Base-by-base conservation (phyloP, 495 filamentous ascomycete genomes). In the Cladorrhinum samala region DNA sequence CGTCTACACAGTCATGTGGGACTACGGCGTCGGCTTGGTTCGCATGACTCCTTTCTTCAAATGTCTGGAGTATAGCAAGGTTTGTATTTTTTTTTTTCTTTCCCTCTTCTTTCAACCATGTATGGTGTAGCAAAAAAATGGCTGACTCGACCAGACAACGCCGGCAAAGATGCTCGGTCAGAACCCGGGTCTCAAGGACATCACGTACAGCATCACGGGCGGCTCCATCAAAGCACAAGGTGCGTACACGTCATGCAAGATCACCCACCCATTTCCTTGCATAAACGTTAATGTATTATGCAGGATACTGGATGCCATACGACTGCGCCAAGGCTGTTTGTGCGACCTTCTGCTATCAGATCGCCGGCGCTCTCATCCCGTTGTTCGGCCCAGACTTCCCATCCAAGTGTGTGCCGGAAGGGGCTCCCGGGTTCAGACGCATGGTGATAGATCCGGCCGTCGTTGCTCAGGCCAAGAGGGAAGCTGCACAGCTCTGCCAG, bases 261-360 rank as follows among this genome's bases (percentile, higher is more conserved):
- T 20, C n/a, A n/a, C n/a, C n/a, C n/a, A n/a, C n/a, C n/a, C n/a
- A 9, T n/a, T 14, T 9, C 6, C 24, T 11, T 8, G 2, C 8
- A 40, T 2, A 13, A 18, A 20, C 53, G 47, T 52, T 60, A 6
- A 60, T 44, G 14, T n/a, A 36, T 40, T 9, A 1, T 6, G 25
- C 62, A 95, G 93, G 93, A 20, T 98, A 98, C 72, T 98, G 92
- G 93, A 88, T 97, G 81, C 93, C 93, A 1, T 98, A 83, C 59
- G 72, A 82, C 36, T 88, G 86, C 36, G 93, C 93, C 21, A 84
- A 80, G 70, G 89, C 88, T 16, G 72, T 96, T 24, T 88, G 89
- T 56, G 77, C 87, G 5, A 95, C 85, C 2, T 96, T 96, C 64
- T 97, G 92, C 73, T 83, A 83, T 66, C 71, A 80, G 13, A 95